Evolutionary conservation across 2,329 filamentous ascomycete species (phyloP).

Genomic region (Rhynchosporium graminicola): DNA sequence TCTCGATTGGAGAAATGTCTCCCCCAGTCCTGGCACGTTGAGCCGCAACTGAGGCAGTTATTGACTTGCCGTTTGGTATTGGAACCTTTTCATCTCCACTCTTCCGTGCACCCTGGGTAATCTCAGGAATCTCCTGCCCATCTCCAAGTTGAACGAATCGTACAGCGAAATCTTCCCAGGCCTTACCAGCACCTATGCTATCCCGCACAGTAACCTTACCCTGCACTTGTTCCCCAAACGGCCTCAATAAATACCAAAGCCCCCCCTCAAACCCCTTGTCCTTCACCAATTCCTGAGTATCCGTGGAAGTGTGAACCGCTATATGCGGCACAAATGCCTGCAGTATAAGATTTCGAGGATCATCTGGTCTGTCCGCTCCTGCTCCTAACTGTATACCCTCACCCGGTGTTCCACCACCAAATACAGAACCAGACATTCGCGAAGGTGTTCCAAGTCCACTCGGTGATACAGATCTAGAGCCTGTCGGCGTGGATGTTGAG

Average conservation of each 20-base stretch:
- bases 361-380: constrained; percentile 37
- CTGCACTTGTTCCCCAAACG: constrained; percentile 84
- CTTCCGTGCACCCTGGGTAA: constrained; percentile 42
- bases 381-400: constrained; percentile 37
- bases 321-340: constrained; percentile 88
- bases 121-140: constrained; percentile 54
- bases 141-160: constrained; percentile 76
- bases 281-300: constrained; percentile 77
- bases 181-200: constrained; percentile 79
- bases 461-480: constrained; percentile 68
- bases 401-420: constrained; percentile 45
- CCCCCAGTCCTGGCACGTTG: constrained; percentile 43
- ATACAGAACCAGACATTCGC: constrained; percentile 59
- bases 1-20: constrained; percentile 71
- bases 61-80: constrained; percentile 29
- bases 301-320: constrained; percentile 80
- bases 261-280: constrained; percentile 85
- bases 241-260: constrained; percentile 80
- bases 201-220: constrained; percentile 91
- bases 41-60: constrained; percentile 23
- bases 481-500: constrained; percentile 66
- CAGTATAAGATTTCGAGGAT: constrained; percentile 68
- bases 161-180: constrained; percentile 87
- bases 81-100: constrained; percentile 34
- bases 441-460: constrained; percentile 60